Conservation (phyloP, 2,329 filamentous ascomycete species). For the Hypoxylon sp. region DNA sequence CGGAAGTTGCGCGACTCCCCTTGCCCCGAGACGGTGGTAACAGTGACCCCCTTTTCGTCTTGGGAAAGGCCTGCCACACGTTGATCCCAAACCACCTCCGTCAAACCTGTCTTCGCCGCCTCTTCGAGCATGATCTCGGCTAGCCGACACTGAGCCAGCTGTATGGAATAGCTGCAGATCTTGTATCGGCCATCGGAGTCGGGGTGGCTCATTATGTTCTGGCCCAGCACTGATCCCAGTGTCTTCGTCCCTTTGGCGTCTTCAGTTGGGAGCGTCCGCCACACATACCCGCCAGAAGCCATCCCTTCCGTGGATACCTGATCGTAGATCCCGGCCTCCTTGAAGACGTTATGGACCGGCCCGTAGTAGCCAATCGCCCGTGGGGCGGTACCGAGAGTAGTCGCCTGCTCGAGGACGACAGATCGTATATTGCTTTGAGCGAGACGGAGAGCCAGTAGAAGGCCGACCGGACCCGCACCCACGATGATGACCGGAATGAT, state of each 20-base stretch:
- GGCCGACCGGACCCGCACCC: conserved; percentile 25
- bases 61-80: conserved; percentile 20
- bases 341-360: conserved; percentile 25
- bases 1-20: conserved; percentile 2
- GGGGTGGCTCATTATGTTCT: conserved; percentile 21
- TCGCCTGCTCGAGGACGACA: conserved; percentile 21
- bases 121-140: conserved; percentile 27
- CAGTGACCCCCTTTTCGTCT: conserved; percentile 14
- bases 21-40: conserved; percentile 2
- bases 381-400: conserved; percentile 13
- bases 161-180: conserved; percentile 22
- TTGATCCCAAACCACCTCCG: conserved; percentile 22
- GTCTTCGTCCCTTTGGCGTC: conserved; percentile 19
- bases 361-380: conserved; percentile 29
- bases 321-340: conserved; percentile 27
- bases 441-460: conserved; percentile 24
- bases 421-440: conserved; percentile 20
- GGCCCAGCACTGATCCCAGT: conserved; percentile 15
- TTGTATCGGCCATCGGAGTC: conserved; percentile 19
- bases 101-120: conserved; percentile 14
- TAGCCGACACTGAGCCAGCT: conserved; percentile 29
- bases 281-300: conserved; percentile 25
- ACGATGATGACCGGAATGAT: conserved; percentile 22
- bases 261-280: conserved; percentile 24
- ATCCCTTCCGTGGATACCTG: conserved; percentile 25